phyloP scores from a whole-genome alignment of 495 filamentous ascomycete genomes.

The Penicillium herquei region DNA sequence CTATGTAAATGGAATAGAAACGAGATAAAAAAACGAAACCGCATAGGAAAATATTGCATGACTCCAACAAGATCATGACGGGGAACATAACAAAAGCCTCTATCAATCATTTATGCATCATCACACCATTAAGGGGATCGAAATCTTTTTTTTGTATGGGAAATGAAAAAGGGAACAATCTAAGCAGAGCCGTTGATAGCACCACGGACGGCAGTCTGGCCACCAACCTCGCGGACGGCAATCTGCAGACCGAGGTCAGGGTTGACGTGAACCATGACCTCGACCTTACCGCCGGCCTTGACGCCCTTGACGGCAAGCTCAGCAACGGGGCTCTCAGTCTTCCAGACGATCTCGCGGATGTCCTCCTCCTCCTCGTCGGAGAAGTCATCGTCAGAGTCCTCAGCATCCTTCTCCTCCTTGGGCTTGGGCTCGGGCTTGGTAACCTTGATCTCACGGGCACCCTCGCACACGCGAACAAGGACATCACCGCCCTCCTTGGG shows the following conservation, averaged over 20 bases:
- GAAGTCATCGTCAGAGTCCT: constrained; percentile 66
- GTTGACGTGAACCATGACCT: constrained; percentile 84
- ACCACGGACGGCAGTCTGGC: constrained; percentile 80
- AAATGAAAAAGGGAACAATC: constrained; percentile 9
- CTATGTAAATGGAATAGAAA: constrained; percentile 11
- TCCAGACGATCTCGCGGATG: constrained; percentile 87
- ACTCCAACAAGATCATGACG: constrained; percentile 24
- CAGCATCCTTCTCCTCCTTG: constrained; percentile 60
- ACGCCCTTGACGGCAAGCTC: constrained; percentile 80
- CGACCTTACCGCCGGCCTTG: constrained; percentile 87
- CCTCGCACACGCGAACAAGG: constrained; percentile 82
- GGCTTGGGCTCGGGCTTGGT: constrained; percentile 77
- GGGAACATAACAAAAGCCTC: constrained; percentile 25
- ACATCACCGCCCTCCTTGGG: constrained; percentile 82
- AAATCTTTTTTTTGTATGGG: constrained; percentile 15
- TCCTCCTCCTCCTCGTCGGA: constrained; percentile 74
- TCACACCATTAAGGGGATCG: constrained; percentile 33
- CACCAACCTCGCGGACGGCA: constrained; percentile 80
- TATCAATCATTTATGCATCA: constrained; percentile 36
- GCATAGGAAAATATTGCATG: constrained; percentile 13
- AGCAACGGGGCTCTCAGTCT: constrained; percentile 77
- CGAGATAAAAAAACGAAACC: constrained; percentile 12
- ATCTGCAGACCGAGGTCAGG: constrained; percentile 74
- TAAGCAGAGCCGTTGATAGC: constrained; percentile 52
- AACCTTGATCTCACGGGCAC: constrained; percentile 82